Base-by-base conservation (phyloP, 495 filamentous ascomycete species). In the Poronia punctata region DNA sequence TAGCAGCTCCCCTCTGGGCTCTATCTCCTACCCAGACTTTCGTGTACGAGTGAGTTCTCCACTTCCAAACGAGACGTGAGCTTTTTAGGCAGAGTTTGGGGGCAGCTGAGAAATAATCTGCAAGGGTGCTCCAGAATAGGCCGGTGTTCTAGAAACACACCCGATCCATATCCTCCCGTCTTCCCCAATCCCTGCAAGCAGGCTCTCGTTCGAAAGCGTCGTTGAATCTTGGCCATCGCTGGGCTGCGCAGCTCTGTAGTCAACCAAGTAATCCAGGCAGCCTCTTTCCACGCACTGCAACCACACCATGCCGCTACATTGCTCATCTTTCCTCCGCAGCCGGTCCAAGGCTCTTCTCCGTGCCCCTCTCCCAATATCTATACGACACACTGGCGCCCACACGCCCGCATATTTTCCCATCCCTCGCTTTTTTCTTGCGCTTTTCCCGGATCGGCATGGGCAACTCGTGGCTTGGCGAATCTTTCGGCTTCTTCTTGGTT, bases 371-470 rank as follows among this genome's bases (percentile, higher is more conserved):
- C 32, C 27, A 30, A 20, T 19, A 27, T 28, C 38, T 26, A 28
- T 24, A 19, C 10, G 11, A n/a, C n/a, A n/a, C n/a, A n/a, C n/a
- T n/a, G n/a, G n/a, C n/a, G n/a, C n/a, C n/a, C n/a, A n/a, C n/a
- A n/a, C n/a, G n/a, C n/a, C n/a, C n/a, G n/a, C n/a, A n/a, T n/a
- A n/a, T n/a, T n/a, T n/a, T n/a, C n/a, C n/a, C n/a, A n/a, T n/a
- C n/a, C n/a, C 24, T n/a, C 24, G 7, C 24, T 27, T 27, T 36
- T 40, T 46, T 53, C 46, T 53, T 46, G 49, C 28, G 50, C 41
- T 46, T 53, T 49, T 12, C 17, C 20, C 43, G 16, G 33, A 19
- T 24, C 34, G 46, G 38, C 42, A n/a, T n/a, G n/a, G n/a, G n/a
- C n/a, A n/a, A n/a, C n/a, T n/a, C n/a, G n/a, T n/a, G n/a, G n/a